phyloP scores from a whole-genome alignment of 805 yeast genomes.

The Hanseniaspora thailandica region DNA sequence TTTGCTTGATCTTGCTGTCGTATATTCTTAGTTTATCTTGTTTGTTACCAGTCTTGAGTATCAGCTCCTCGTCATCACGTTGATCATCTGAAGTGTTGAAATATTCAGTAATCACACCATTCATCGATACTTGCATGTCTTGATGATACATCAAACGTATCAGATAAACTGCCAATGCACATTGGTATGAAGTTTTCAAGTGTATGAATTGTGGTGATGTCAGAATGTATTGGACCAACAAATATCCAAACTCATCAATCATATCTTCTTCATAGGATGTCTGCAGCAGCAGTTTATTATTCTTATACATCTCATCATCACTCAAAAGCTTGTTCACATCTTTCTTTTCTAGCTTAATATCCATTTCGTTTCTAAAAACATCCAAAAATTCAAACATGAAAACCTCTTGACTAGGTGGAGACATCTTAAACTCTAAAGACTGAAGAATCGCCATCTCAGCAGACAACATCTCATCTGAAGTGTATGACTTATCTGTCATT shows the following conservation, averaged over 20 bases:
- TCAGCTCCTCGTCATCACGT: too few relatives aligned
- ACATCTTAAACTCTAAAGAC: constrained; percentile 58
- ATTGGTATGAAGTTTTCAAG: constrained; percentile 59
- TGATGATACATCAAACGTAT: constrained; percentile 56
- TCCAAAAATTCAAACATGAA: constrained; percentile 30
- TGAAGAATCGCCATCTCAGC: constrained; percentile 74
- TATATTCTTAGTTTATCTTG: not conserved
- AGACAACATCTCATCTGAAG: constrained; percentile 66
- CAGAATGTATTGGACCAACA: constrained; percentile 62
- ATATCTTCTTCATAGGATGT: not conserved
- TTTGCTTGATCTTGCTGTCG: not conserved
- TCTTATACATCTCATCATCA: not conserved
- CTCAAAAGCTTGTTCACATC: not conserved
- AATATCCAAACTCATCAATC: constrained; percentile 43
- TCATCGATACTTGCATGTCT: constrained; percentile 21
- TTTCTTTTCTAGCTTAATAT: constrained; percentile 39
- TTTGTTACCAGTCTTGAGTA: too few relatives aligned
- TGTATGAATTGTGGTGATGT: constrained; percentile 69
- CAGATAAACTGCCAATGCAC: constrained; percentile 82
- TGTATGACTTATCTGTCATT: constrained; percentile 75
- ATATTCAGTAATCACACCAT: not conserved
- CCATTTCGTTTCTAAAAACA: constrained; percentile 18
- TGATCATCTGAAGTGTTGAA: too few relatives aligned
- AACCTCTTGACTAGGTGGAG: constrained; percentile 83
- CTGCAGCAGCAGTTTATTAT: not conserved